A percentile compares a stretch with the other conserved stretches of the same genome.
Conservation (phyloP, 495 filamentous ascomycete genomes). For the Rhypophila decipiens region DNA sequence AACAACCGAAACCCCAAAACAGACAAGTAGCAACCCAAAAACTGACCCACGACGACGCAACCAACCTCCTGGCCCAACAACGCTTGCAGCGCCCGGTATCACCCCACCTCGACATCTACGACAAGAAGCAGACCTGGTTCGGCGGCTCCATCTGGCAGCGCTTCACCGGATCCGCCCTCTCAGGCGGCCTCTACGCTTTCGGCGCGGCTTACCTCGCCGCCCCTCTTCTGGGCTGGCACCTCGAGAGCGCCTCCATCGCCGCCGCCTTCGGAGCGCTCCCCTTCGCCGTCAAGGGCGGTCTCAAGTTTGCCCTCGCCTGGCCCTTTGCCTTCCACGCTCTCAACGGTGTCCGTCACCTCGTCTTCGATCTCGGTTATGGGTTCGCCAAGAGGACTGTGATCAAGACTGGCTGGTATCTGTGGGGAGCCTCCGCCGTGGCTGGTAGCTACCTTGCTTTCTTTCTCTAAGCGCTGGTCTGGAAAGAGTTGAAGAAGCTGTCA, state of each 20-base stretch:
- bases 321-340: conserved; percentile 83
- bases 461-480: conserved; percentile 15
- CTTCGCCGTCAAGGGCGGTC: conserved; percentile 54
- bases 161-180: conserved; percentile 68
- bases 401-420: conserved; percentile 65
- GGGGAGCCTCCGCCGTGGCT: conserved; percentile 59
- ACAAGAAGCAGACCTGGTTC: conserved; percentile 82
- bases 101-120: conserved; percentile 87
- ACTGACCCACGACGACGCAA: conserved; percentile 50
- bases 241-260: conserved; percentile 73
- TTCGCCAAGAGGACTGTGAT: conserved; percentile 67
- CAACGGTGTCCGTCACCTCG: conserved; percentile 86
- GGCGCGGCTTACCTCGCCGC: conserved; percentile 75
- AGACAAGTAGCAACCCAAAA: conserved; percentile 55
- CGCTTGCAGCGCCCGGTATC: conserved; percentile 78
- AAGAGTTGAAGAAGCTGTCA: neutral
- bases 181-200: conserved; percentile 76
- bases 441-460: conserved; percentile 53
- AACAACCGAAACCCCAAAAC: conserved; percentile 4
- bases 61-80: conserved; percentile 74
- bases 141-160: conserved; percentile 62
- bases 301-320: conserved; percentile 68
- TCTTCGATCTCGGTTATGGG: conserved; percentile 70
- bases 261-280: conserved; percentile 72
- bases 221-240: conserved; percentile 74